Conservation (phyloP, 805 yeast species). For the Kuraishia hungarica region DNA sequence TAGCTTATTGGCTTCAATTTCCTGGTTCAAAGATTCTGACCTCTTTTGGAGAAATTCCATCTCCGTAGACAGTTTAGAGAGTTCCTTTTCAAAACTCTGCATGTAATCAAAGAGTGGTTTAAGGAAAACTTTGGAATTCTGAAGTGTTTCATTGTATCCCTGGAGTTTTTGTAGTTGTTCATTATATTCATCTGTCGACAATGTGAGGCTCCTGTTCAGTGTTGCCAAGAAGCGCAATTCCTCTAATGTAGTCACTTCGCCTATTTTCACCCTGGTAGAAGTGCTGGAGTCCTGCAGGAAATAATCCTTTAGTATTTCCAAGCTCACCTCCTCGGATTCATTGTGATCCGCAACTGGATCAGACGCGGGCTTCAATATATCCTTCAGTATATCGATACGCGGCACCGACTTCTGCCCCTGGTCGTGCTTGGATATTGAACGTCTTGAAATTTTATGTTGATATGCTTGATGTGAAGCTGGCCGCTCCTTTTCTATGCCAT, state of each 20-base stretch:
- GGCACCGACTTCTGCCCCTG: conserved; percentile 1
- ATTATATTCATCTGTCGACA: conserved; percentile 6
- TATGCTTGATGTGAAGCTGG: not conserved
- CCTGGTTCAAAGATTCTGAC: conserved; percentile 37
- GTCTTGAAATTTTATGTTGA: conserved; percentile 8
- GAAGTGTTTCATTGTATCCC: conserved; percentile 18
- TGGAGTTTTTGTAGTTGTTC: conserved; percentile 13
- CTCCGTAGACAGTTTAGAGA: conserved; percentile 47
- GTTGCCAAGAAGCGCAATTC: conserved; percentile 14
- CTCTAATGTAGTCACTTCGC: conserved; percentile 10
- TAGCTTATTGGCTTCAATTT: conserved; percentile 37
- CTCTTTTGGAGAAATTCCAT: conserved; percentile 51
- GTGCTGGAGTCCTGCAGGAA: not conserved
- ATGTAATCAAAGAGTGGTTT: conserved; percentile 47
- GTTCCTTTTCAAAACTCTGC: conserved; percentile 46
- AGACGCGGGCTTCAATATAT: conserved; percentile 18
- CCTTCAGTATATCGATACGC: conserved; percentile 6
- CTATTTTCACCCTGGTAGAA: not conserved
- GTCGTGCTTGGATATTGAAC: conserved; percentile 10
- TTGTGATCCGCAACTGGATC: conserved; percentile 15
- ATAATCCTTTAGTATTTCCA: conserved; percentile 5
- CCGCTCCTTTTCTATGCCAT: not conserved
- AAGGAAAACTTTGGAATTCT: conserved; percentile 25
- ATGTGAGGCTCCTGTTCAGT: conserved; percentile 8
- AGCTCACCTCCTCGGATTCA: conserved; percentile 8